Evolutionary conservation across 2,329 filamentous ascomycete species (phyloP).

Genomic region (Arthrobotrys conoides): DNA sequence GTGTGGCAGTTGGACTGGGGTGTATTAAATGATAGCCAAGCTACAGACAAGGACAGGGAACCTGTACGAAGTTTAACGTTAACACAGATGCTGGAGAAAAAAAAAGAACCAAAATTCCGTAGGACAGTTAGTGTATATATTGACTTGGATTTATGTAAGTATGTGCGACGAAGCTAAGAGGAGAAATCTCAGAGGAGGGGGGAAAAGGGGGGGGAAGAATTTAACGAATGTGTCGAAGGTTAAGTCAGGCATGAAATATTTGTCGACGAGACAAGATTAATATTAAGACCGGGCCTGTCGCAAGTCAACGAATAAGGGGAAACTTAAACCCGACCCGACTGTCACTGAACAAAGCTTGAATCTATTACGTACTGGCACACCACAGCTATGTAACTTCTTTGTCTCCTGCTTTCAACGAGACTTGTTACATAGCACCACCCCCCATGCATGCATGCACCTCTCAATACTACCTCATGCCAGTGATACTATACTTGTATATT

Average conservation of each 20-base stretch:
- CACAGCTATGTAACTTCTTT: no score
- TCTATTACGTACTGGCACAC: no score
- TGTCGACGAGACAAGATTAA: no score
- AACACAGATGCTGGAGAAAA: no score
- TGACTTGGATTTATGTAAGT: neutral
- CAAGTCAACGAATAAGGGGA: constrained; percentile 12
- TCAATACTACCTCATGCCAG: no score
- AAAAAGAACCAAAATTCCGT: neutral
- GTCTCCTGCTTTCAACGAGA: no score
- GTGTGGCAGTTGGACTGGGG: constrained; percentile 18
- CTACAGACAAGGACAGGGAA: neutral
- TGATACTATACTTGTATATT: no score
- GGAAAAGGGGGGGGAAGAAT: neutral
- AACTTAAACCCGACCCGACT: neutral
- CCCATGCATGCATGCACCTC: no score
- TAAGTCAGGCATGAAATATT: no score
- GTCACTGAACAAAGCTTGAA: no score
- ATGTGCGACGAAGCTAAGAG: neutral
- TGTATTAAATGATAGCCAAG: constrained; percentile 5
- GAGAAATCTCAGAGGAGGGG: neutral
- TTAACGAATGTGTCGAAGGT: neutral
- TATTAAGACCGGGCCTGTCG: neutral
- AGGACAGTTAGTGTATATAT: neutral
- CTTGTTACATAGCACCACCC: no score
- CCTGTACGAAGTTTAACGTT: no score